A percentile compares a stretch with the other conserved stretches of the same genome.
phyloP scores from a whole-genome alignment of 495 filamentous ascomycete species.

The Hyaloscypha finlandica region DNA sequence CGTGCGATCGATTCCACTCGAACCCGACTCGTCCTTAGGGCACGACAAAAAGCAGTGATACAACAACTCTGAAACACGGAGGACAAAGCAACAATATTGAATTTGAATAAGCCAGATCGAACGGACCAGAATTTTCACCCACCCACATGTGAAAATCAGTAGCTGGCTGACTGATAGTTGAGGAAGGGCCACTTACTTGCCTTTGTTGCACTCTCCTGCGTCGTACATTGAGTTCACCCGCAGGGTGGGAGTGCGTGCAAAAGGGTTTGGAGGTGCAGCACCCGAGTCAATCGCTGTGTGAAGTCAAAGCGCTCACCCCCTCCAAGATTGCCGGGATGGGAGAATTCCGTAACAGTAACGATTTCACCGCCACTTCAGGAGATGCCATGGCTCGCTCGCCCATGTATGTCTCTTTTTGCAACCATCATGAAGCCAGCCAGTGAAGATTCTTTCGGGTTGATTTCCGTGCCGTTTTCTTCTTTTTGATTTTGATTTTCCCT shows the following conservation, averaged over 20 bases:
- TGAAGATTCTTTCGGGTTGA: neutral
- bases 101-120: neutral
- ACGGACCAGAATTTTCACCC: neutral
- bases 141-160: neutral
- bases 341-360: neutral
- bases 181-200: neutral
- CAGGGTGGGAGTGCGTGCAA: neutral
- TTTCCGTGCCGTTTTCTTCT: slow-evolving; percentile 4
- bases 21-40: neutral
- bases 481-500: neutral
- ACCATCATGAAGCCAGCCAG: neutral
- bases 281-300: too few relatives aligned
- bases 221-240: neutral
- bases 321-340: neutral
- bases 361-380: slow-evolving; percentile 7
- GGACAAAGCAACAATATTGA: neutral
- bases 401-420: neutral
- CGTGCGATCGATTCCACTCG: neutral
- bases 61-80: neutral
- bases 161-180: neutral
- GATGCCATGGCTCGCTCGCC: neutral
- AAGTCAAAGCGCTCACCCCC: too few relatives aligned
- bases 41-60: neutral
- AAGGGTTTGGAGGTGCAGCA: neutral
- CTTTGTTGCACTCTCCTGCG: slow-evolving; percentile 4